Evolutionary conservation across 2,329 filamentous ascomycete species (phyloP).

Genomic region (Trichoderma atrobrunneum): DNA sequence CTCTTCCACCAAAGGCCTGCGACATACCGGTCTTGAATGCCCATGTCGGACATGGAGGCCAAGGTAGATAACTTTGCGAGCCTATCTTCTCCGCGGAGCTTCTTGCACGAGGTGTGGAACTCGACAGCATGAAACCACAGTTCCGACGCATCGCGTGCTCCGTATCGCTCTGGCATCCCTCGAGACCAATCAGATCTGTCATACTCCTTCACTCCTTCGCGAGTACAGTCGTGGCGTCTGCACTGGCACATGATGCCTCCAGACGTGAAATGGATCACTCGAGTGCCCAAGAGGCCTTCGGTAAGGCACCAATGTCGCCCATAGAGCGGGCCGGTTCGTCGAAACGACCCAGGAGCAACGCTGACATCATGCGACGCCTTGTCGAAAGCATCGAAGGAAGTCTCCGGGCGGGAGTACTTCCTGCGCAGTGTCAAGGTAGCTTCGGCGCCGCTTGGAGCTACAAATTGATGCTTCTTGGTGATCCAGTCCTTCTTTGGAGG

Average conservation of each 20-base stretch:
- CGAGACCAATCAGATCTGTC: neutral
- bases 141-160: neutral
- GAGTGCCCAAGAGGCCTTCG: neutral
- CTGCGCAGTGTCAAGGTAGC: neutral
- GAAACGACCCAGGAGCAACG: neutral
- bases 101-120: neutral
- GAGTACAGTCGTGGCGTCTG: neutral
- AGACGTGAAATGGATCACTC: neutral
- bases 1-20: conserved; percentile 8
- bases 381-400: neutral
- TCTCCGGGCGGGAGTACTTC: neutral
- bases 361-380: neutral
- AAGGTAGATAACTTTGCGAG: neutral
- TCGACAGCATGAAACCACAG: conserved; percentile 3
- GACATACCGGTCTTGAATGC: neutral
- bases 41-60: neutral
- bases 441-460: neutral
- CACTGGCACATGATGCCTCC: neutral
- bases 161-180: neutral
- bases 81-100: neutral
- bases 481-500: conserved; percentile 6
- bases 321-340: conserved; percentile 8
- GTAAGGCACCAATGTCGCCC: conserved; percentile 1
- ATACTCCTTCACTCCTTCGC: neutral
- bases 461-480: neutral